Evolutionary conservation across 2,329 filamentous ascomycete species (phyloP).

Genomic region (Aspergillus chevalieri): DNA sequence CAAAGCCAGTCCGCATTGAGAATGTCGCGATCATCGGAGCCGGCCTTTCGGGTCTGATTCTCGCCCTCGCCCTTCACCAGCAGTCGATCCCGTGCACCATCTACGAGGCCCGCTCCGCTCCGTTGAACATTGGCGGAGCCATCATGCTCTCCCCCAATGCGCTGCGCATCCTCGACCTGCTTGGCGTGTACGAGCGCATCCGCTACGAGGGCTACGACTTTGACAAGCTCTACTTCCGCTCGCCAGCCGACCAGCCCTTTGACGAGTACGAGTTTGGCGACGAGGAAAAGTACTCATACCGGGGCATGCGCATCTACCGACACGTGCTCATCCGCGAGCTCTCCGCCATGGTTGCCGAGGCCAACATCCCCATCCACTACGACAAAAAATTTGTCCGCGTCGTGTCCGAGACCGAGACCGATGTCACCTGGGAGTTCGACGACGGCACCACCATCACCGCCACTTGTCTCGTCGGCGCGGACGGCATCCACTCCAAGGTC

Average conservation of each 20-base stretch:
- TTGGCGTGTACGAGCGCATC: constrained; percentile 46
- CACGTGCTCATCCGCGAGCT: constrained; percentile 48
- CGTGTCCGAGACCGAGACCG: constrained; percentile 32
- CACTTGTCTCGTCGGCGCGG: constrained; percentile 49
- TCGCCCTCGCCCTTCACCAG: constrained; percentile 51
- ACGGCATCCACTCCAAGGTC: constrained; percentile 56
- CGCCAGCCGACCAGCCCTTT: constrained; percentile 31
- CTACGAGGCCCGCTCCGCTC: constrained; percentile 46
- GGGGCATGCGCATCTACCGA: constrained; percentile 51
- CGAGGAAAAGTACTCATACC: constrained; percentile 46
- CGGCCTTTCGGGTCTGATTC: constrained; percentile 47
- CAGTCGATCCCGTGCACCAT: constrained; percentile 46
- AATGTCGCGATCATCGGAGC: constrained; percentile 44
- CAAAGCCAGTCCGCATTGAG: background rate
- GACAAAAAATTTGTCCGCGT: constrained; percentile 45
- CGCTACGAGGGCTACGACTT: constrained; percentile 46
- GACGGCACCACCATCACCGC: constrained; percentile 41
- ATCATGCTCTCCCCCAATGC: constrained; percentile 58
- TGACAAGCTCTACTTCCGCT: constrained; percentile 42
- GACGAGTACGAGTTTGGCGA: constrained; percentile 46
- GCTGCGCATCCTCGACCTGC: constrained; percentile 47
- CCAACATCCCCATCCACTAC: constrained; percentile 41
- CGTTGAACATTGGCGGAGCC: constrained; percentile 48
- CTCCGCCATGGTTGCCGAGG: constrained; percentile 29
- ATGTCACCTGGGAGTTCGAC: constrained; percentile 44